A percentile compares a stretch with the other conserved stretches of the same genome.
Conservation (phyloP, 2,329 filamentous ascomycete species). For the Raffaelea ambrosiae region DNA sequence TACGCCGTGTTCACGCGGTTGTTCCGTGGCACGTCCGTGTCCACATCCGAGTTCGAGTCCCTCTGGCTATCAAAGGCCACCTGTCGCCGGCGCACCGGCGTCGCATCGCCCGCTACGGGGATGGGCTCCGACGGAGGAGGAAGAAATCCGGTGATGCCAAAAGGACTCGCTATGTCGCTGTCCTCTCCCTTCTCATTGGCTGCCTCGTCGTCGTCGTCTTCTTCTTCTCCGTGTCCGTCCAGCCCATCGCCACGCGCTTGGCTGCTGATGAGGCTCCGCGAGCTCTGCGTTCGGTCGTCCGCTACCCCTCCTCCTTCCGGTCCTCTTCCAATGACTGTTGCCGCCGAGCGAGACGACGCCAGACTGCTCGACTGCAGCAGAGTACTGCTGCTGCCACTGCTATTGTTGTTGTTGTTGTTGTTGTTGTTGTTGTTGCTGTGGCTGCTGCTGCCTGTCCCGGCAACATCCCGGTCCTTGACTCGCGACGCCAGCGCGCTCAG, state of each 20-base stretch:
- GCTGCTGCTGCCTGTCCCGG: not conserved
- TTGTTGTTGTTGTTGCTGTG: not conserved
- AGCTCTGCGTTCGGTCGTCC: too few species aligned
- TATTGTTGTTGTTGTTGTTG: not conserved
- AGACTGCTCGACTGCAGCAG: not conserved
- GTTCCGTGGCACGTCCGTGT: constrained; percentile 10
- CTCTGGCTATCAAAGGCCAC: not conserved
- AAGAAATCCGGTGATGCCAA: too few species aligned
- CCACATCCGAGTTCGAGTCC: not conserved
- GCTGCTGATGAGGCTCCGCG: not conserved
- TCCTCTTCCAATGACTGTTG: not conserved
- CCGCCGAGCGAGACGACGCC: not conserved
- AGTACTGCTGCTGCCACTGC: not conserved
- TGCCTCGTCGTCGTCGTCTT: not conserved
- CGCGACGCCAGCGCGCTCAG: constrained; percentile 17
- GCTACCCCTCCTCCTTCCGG: not conserved
- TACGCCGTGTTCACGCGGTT: not conserved
- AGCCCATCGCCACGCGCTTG: not conserved
- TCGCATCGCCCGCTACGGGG: not conserved
- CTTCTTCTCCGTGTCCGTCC: not conserved
- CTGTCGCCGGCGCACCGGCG: too few species aligned
- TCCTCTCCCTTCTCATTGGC: too few species aligned
- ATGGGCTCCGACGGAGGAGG: too few species aligned
- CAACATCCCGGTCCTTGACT: constrained; percentile 14
- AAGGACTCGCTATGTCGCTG: too few species aligned